A percentile compares a stretch with the other conserved stretches of the same genome.
Evolutionary conservation across 2,329 filamentous ascomycete genomes (phyloP).

Genomic region (Exophiala sp.): DNA sequence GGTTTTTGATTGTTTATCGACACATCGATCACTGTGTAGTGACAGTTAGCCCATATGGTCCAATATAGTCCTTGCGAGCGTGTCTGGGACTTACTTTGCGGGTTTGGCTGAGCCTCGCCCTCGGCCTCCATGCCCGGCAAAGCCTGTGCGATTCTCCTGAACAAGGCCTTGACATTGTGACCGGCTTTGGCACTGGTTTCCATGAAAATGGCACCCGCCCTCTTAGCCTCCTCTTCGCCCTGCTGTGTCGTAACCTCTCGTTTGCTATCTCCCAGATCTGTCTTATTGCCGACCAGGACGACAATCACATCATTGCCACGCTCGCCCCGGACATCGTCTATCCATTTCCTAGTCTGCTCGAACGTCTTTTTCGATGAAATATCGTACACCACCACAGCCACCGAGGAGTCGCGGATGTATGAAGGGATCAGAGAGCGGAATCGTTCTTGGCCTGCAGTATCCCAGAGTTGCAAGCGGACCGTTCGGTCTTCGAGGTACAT

Average conservation of each 20-base stretch:
- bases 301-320: constrained; percentile 98
- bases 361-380: constrained; percentile 97
- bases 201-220: constrained; percentile 97
- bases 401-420: constrained; percentile 96
- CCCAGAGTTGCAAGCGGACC: constrained; percentile 94
- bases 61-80: not conserved
- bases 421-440: constrained; percentile 96
- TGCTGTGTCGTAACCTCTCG: constrained; percentile 93
- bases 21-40: constrained; percentile 27
- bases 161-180: constrained; percentile 95
- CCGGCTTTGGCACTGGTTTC: constrained; percentile 97
- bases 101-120: constrained; percentile 48
- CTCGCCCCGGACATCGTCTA: constrained; percentile 94
- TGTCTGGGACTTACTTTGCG: constrained; percentile 21
- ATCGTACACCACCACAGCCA: constrained; percentile 97
- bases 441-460: constrained; percentile 94
- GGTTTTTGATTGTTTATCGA: constrained; percentile 28
- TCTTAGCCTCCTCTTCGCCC: constrained; percentile 96
- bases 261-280: constrained; percentile 87
- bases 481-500: constrained; percentile 99
- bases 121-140: constrained; percentile 95
- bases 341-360: constrained; percentile 98
- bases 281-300: constrained; percentile 97
- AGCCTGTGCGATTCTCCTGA: constrained; percentile 96
- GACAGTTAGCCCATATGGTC: not conserved